These are phyloP conservation scores for Zygosaccharomyces rouxii DNA, from an alignment of 805 yeast genomes.

Conservation along the genomic window DNA sequence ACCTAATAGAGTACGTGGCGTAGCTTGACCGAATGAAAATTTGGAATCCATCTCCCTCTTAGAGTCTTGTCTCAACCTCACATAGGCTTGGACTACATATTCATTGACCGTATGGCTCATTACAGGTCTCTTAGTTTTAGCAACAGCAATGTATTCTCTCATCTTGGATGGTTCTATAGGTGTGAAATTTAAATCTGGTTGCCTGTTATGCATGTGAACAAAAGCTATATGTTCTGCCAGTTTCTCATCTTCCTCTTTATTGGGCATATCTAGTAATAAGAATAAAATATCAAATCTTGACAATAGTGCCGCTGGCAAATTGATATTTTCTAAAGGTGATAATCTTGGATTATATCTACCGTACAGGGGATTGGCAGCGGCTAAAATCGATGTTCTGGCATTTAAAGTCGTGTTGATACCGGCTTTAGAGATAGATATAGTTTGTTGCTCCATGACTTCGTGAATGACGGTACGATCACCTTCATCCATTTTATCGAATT, in stretches of 20 bases:
- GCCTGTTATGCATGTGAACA: constrained; percentile 89
- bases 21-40: constrained; percentile 81
- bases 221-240: constrained; percentile 91
- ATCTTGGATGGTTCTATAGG: constrained; percentile 77
- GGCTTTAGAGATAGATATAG: constrained; percentile 94
- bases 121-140: constrained; percentile 79
- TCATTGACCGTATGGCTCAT: constrained; percentile 82
- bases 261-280: constrained; percentile 79
- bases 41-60: constrained; percentile 70
- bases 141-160: constrained; percentile 82
- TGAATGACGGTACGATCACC: constrained; percentile 94
- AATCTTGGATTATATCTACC: constrained; percentile 89
- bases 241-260: constrained; percentile 71
- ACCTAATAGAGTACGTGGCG: constrained; percentile 92
- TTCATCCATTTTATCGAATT: constrained; percentile 98
- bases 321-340: constrained; percentile 92
- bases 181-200: constrained; percentile 70
- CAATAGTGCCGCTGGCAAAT: constrained; percentile 90
- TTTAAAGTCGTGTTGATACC: constrained; percentile 95
- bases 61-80: constrained; percentile 88
- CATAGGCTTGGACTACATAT: constrained; percentile 79
- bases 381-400: constrained; percentile 91
- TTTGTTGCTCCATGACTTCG: constrained; percentile 99
- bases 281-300: constrained; percentile 92
- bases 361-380: constrained; percentile 97